Evolutionary conservation across 305 asterid genomes (phyloP).

Genomic region (Solanum aculeatissimum): DNA sequence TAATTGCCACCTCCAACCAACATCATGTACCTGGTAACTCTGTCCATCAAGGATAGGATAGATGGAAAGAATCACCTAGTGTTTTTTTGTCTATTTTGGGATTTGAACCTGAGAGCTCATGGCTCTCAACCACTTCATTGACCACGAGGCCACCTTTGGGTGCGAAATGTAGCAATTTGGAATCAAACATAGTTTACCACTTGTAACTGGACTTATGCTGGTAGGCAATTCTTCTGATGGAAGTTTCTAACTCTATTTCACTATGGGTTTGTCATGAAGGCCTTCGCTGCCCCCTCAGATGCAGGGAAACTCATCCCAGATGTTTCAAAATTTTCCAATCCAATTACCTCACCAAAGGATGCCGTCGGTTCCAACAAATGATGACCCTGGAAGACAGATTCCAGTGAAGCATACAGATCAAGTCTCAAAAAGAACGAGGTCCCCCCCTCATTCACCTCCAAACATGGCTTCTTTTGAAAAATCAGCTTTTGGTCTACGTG

Average conservation of each 20-base stretch:
- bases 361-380: slow-evolving; percentile 15
- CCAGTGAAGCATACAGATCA: slow-evolving; percentile 38
- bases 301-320: slow-evolving; percentile 28
- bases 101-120: not conserved
- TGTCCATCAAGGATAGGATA: not conserved
- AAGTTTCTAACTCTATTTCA: not conserved
- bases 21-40: not conserved
- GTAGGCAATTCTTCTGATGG: not conserved
- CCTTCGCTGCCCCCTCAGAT: slow-evolving; percentile 23
- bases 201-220: not conserved
- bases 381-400: slow-evolving; percentile 34
- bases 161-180: not conserved
- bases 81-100: not conserved
- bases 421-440: slow-evolving; percentile 61
- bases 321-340: slow-evolving; percentile 17
- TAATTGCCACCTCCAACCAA: not conserved
- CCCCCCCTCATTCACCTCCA: slow-evolving; percentile 40
- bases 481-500: slow-evolving; percentile 18
- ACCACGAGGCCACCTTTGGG: not conserved
- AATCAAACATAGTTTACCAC: not conserved
- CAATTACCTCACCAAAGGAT: slow-evolving; percentile 24
- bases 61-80: not conserved
- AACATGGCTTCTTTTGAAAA: slow-evolving; percentile 21
- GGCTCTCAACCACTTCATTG: not conserved
- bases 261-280: slow-evolving; percentile 32